phyloP scores from a whole-genome alignment of 805 yeast species.

The Cyberlindnera euphorbiiphila region DNA sequence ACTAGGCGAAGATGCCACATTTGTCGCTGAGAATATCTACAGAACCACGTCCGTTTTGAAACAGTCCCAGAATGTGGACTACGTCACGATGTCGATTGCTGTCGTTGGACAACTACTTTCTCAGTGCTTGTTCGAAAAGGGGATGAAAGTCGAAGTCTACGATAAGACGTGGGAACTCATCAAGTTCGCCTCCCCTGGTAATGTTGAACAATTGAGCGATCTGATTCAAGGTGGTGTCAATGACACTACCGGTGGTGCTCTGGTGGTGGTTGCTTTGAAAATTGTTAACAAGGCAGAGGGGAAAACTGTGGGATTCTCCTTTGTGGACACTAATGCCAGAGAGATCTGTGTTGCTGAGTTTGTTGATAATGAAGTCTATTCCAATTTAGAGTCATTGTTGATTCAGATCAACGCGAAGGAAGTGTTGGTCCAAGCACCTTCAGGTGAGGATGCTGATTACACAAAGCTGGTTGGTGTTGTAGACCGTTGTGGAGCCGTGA shows the following conservation, averaged over 20 bases:
- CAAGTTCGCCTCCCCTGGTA: constrained; percentile 84
- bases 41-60: constrained; percentile 82
- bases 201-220: constrained; percentile 73
- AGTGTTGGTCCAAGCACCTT: constrained; percentile 52
- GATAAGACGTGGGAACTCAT: constrained; percentile 56
- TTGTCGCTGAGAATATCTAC: constrained; percentile 80
- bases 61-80: constrained; percentile 46
- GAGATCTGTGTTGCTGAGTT: constrained; percentile 73
- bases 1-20: constrained; percentile 70
- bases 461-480: constrained; percentile 66
- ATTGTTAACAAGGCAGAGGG: constrained; percentile 32
- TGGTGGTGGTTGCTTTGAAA: constrained; percentile 46
- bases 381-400: constrained; percentile 80
- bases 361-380: constrained; percentile 80
- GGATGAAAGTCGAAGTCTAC: constrained; percentile 78
- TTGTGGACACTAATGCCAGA: constrained; percentile 67
- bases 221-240: constrained; percentile 36
- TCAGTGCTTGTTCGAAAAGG: constrained; percentile 63
- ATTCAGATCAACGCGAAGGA: constrained; percentile 91
- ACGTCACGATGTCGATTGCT: constrained; percentile 75
- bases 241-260: constrained; percentile 41
- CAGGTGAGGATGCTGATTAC: constrained; percentile 46
- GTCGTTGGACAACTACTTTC: constrained; percentile 64
- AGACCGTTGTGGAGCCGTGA: constrained; percentile 73
- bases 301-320: constrained; percentile 69